Base-by-base conservation (phyloP, 805 yeast species). In the Metschnikowia kofuensis region DNA sequence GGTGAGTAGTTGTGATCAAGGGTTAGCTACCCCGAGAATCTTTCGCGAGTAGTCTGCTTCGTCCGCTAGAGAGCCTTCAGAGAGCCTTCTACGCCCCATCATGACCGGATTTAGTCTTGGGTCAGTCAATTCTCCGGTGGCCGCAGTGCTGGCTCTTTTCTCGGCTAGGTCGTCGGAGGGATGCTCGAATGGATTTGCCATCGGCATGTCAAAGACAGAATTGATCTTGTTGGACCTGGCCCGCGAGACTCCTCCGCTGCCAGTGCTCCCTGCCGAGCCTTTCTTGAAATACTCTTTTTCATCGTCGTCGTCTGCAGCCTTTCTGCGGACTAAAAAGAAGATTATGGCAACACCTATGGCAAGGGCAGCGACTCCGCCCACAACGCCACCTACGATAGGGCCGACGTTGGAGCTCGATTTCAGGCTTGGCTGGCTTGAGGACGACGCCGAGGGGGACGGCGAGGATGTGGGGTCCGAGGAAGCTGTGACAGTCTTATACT, bases 21-120 rank as follows among this genome's bases (percentile, higher is more conserved):
- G 96, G 61, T 91, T 91, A 32, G 96, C 91, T 11, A 91, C 96
- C 51, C 89, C 84, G 41, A 91, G 73, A 15, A 88, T 83, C 69
- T 89, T 89, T 62, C 90, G 75, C 43, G 87, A 77, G 67, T 85
- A 87, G 64, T 88, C 94, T 4, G 88, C 82, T 53, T 87, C 95
- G 64, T 89, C 95, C 10, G 95, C 91, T 46, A 91, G 72, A 2
- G 92, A 83, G 5, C 96, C 96, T 59, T 87, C 92, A 59, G 90
- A 83, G 52, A 88, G 75, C 55, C 96, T 75, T 61, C 96, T 82
- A 62, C 91, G 81, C 35, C 95, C 96, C 65, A 87, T 71, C 85
- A 87, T 82, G 39, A 81, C 78, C 1, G 90, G 89, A 63, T 85
- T 84, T 53, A 85, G 68, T 49, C 90, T 74, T 42, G 86, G 89